Evolutionary conservation across 352 stramenopile species (phyloP), one percentile per base, ranked within the genome.

Genomic region (Phytopythium helicoides): DNA sequence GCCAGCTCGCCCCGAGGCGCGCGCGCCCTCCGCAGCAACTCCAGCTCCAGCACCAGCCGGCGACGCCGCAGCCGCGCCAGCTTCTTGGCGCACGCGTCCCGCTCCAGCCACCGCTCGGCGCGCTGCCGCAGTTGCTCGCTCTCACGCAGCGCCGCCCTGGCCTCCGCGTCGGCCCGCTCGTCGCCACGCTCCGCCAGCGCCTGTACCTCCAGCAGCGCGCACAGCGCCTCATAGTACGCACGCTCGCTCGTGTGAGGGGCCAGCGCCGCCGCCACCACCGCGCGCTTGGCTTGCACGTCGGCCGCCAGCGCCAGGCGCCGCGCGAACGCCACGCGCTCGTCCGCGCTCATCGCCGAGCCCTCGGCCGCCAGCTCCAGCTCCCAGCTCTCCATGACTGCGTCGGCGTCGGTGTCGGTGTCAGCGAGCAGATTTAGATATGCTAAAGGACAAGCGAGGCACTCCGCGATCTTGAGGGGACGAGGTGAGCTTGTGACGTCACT

Each of bases 1-100:
- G 34, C 37, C n/a, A 62, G 52, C 8, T 34, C 23, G 35, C 31
- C 45, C 7, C 57, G 10, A 1, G 57, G 19, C 26, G 54, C 68
- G 28, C 57, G 58, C 9, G 80, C 33, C 36, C 60, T 70, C 44
- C 52, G 70, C 21, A 47, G 47, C 1, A 79, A 39, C 25, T 86
- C 75, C 35, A 86, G 54, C 47, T 77, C 57, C 23, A 83, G 52
- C 40, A 86, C n/a, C 35, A 61, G 23, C 3, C 61, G 59, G 8
- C 74, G 69, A 18, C 63, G 48, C 19, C 56, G 45, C 36, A 86
- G n/a, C n/a, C n/a, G n/a, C n/a, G n/a, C n/a, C n/a, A n/a, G n/a
- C n/a, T n/a, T n/a, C n/a, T n/a, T n/a, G n/a, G n/a, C n/a, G n/a
- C n/a, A n/a, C n/a, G n/a, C n/a, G n/a, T n/a, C 58, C 14, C 74